These are phyloP conservation scores for Falciphora oryzae DNA, from an alignment of 2,329 filamentous ascomycete genomes.

Conservation along the genomic window DNA sequence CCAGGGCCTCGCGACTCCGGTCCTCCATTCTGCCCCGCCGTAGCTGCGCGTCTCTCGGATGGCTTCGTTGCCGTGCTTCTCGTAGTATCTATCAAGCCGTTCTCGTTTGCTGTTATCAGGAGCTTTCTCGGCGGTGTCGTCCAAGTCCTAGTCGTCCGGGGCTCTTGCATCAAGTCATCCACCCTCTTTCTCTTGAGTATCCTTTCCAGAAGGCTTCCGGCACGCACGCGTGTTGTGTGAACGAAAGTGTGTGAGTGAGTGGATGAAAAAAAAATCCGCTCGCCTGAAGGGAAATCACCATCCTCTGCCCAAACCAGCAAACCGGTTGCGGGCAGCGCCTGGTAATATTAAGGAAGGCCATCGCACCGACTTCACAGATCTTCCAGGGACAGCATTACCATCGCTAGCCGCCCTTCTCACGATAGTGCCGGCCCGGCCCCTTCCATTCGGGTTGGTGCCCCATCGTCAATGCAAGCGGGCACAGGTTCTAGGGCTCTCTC, in stretches of 20 bases:
- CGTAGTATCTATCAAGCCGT: not conserved
- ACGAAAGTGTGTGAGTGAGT: not conserved
- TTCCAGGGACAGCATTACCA: not conserved
- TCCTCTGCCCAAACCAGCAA: not conserved
- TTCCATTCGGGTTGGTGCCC: not conserved
- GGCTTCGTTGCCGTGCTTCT: not conserved
- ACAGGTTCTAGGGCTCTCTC: too few species aligned
- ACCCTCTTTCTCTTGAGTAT: not conserved
- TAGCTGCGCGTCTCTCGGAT: not conserved
- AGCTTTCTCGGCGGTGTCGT: not conserved
- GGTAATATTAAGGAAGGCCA: not conserved
- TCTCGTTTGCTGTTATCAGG: not conserved
- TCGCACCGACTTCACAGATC: not conserved
- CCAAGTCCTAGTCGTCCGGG: not conserved
- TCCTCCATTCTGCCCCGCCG: constrained; percentile 8
- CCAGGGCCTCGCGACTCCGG: constrained; percentile 10
- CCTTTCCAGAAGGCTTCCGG: not conserved
- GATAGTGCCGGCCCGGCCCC: not conserved
- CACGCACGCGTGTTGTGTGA: not conserved
- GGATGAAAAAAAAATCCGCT: not conserved
- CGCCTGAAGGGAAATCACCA: not conserved
- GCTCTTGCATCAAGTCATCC: not conserved
- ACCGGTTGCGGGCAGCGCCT: not conserved
- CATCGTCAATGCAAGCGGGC: not conserved
- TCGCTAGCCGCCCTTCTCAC: not conserved